A percentile compares a stretch with the other conserved stretches of the same genome.
These are phyloP conservation scores for Diutina pseudorugosa DNA, from an alignment of 1,139 yeast genomes.

Conservation along the genomic window DNA sequence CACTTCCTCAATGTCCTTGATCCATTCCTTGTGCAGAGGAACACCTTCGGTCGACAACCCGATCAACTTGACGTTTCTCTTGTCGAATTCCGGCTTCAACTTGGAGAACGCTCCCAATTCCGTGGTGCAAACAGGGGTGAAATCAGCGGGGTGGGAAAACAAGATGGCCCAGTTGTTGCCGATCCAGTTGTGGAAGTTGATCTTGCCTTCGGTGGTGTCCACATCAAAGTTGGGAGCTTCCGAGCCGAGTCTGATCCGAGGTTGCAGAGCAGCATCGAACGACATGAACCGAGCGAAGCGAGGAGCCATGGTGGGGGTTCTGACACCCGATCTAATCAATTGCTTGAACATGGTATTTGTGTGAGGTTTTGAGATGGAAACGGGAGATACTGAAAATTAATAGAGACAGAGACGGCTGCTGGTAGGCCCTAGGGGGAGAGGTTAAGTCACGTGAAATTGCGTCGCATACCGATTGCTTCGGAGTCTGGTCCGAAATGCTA, in stretches of 20 bases:
- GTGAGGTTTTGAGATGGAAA: neutral
- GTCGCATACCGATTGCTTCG: too few species aligned
- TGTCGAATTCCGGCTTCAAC: conserved; percentile 70
- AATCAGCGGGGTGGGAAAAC: conserved; percentile 89
- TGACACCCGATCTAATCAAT: conserved; percentile 3
- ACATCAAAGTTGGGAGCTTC: conserved; percentile 78
- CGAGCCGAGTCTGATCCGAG: conserved; percentile 58
- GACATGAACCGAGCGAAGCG: conserved; percentile 15
- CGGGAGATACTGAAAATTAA: neutral
- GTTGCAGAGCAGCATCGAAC: conserved; percentile 50
- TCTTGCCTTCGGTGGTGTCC: conserved; percentile 63
- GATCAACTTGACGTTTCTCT: conserved; percentile 71
- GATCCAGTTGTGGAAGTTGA: conserved; percentile 71
- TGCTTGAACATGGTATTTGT: neutral
- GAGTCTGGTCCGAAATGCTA: too few species aligned
- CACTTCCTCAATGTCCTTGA: conserved; percentile 77
- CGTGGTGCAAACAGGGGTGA: conserved; percentile 92
- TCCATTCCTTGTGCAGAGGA: conserved; percentile 70
- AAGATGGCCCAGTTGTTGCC: conserved; percentile 64
- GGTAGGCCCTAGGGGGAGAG: too few species aligned
- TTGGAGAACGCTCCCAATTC: conserved; percentile 87
- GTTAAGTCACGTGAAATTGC: too few species aligned
- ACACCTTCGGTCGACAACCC: conserved; percentile 77
- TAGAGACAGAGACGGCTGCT: too few species aligned
- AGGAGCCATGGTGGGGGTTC: neutral